Base-by-base conservation (phyloP, 2,329 filamentous ascomycete species). In the Amylocarpus encephaloides region DNA sequence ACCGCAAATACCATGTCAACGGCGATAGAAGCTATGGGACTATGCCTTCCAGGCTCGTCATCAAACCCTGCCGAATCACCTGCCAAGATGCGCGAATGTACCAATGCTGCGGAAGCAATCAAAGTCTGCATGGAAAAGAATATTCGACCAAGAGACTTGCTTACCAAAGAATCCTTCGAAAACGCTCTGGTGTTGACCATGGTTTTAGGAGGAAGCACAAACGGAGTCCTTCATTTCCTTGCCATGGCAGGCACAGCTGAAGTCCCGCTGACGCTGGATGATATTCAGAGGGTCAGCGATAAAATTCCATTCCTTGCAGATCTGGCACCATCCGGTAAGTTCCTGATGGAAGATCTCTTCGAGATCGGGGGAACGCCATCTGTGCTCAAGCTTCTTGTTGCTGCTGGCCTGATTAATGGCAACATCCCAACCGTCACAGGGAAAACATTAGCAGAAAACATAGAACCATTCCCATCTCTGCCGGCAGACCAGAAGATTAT, bases 321-420 rank as follows among this genome's bases (percentile, higher is more conserved):
- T 62, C 73, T 88, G 6, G 80, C 83, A 0, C 92, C 92, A 0
- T 86, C 80, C 33, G 92, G 92, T 7, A 83, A 84, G 58, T 91
- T 90, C 70, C 83, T 87, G 66, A 93, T 95, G 82, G 87, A 88
- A 49, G 90, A 95, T 63, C 78, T 95, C 3, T 93, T 89, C 72
- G 77, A 86, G 29, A 83, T 95, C 44, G 90, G 90, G 52, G 90
- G 90, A 55, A 88, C 90, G 16, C 89, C 89, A 0, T 83, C 86
- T 0, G 88, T 95, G 2, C 82, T 94, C 67, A 95, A 95, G 70
- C 75, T 92, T 59, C 80, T 95, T 52, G 83, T 94, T 53, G 86
- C 86, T 11, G 81, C 82, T 1, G 78, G 80, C 15, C 73, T 93
- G 32, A 76, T 95, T 40, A 83, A 95, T 65, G 90, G 90, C 53